These are phyloP conservation scores for Leccinum longicurvipes DNA, from an alignment of 768 basidiomycete genomes.

Conservation along the genomic window DNA sequence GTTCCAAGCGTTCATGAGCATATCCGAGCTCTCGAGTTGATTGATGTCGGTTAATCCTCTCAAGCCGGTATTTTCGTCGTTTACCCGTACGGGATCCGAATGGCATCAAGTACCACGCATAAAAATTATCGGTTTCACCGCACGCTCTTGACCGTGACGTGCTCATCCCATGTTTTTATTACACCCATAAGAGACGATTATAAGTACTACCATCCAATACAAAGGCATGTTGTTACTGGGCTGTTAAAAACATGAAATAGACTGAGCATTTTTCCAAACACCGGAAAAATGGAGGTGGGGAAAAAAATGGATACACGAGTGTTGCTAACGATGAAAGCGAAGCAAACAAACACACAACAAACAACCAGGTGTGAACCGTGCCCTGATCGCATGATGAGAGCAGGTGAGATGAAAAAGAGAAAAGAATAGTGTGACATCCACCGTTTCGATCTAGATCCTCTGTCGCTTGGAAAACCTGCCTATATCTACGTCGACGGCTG, in stretches of 20 bases:
- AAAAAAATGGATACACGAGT: neutral
- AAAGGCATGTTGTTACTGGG: constrained; percentile 3
- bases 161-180: constrained; percentile 3
- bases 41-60: neutral
- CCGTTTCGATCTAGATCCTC: constrained; percentile 15
- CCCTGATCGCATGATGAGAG: too few species aligned
- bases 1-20: constrained; percentile 48
- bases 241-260: neutral
- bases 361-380: neutral
- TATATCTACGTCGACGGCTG: constrained; percentile 25
- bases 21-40: constrained; percentile 39
- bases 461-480: constrained; percentile 25
- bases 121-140: too few species aligned
- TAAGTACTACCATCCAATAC: constrained; percentile 14
- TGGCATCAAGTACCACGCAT: too few species aligned
- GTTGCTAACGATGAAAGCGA: neutral
- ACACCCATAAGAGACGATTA: constrained; percentile 9
- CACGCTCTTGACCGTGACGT: too few species aligned
- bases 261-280: neutral
- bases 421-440: neutral
- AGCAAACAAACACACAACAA: neutral
- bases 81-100: too few species aligned
- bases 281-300: too few species aligned
- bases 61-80: too few species aligned
- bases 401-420: neutral